phyloP scores from a whole-genome alignment of 108 stramenopile species.

The Nitzschia palea region DNA sequence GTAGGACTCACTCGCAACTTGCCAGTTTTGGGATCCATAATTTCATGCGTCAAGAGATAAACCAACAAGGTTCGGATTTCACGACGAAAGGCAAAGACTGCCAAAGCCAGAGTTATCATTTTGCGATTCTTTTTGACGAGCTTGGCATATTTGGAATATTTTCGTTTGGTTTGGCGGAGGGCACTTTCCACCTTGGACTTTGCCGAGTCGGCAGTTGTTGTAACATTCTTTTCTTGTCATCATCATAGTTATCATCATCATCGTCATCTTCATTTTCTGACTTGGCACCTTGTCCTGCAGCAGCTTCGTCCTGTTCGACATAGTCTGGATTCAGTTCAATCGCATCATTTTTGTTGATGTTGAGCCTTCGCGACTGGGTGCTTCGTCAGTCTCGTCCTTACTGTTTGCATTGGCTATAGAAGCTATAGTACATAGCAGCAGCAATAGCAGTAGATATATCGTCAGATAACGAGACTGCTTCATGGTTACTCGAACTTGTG shows the following conservation, averaged over 20 bases:
- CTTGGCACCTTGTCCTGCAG: slow-evolving; percentile 11
- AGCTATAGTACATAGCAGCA: not conserved
- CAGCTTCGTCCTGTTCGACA: slow-evolving; percentile 22
- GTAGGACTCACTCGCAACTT: slow-evolving; percentile 29
- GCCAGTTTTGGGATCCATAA: slow-evolving; percentile 20
- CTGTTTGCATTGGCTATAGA: not conserved
- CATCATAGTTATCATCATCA: slow-evolving; percentile 30
- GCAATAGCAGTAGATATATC: not conserved
- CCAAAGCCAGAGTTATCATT: slow-evolving; percentile 39
- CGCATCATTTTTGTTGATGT: not conserved
- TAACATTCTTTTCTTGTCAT: slow-evolving; percentile 23
- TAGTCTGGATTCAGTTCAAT: slow-evolving; percentile 55
- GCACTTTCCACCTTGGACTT: slow-evolving; percentile 20
- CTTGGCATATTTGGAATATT: slow-evolving; percentile 10
- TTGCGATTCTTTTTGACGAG: slow-evolving; percentile 30
- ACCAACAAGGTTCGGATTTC: slow-evolving; percentile 38
- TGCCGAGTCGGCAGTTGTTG: slow-evolving; percentile 3
- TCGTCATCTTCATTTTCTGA: slow-evolving; percentile 11
- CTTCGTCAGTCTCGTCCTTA: not conserved
- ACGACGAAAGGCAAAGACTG: slow-evolving; percentile 63
- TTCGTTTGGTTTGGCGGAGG: slow-evolving; percentile 17
- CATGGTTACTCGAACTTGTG: not conserved
- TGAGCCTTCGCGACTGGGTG: no score
- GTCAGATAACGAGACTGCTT: not conserved
- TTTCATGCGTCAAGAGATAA: not conserved